Evolutionary conservation across 768 basidiomycete genomes (phyloP), one percentile per base, ranked within the genome.

Genomic region (Tricholoma bakamatsutake): DNA sequence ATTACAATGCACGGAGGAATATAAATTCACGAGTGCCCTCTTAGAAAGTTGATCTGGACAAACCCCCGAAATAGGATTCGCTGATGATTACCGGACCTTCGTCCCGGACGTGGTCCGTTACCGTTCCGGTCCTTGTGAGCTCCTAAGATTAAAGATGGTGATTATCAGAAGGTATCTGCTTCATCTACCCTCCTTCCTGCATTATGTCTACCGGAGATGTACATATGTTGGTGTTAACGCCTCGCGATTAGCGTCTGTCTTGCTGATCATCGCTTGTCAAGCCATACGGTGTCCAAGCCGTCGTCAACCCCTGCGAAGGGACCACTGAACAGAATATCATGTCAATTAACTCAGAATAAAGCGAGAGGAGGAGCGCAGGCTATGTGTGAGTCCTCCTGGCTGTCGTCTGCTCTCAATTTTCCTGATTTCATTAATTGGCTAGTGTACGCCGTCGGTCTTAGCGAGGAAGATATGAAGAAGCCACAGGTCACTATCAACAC

Each of bases 391-490:
- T 68, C 6, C 56, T 15, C 17, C 53, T 21, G 21, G 48, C 40
- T 17, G 35, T 15, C 39, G 30, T 21, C 31, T 43, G 40, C 31
- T 34, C 49, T 34, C 45, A 52, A 47, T 30, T 24, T 37, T 40
- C 18, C 50, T 34, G n/a, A 50, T 53, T 28, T 27, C 17, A 7
- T 53, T 11, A 55, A 31, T 15, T 46, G 45, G 27, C n/a, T 31
- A 89, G 90, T 93, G 24, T 90, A 93, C 65, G 91, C 85, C 39
- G 83, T 83, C 31, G 90, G 90, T 5, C 67, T 93, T 59, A 79
- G 78, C 21, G 88, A 89, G 64, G 80, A 83, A 59, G 91, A 93
- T 61, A 89, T 93, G 84, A 67, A 85, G 54, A 93, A 90, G 67
- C 84, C 92, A 52, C 91, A 93, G 78, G 88, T 87, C 65, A 17